Evolutionary conservation across 1,284 basidiomycete species (phyloP), one percentile per base, ranked within the genome.

Genomic region (Testicularia cyperi): DNA sequence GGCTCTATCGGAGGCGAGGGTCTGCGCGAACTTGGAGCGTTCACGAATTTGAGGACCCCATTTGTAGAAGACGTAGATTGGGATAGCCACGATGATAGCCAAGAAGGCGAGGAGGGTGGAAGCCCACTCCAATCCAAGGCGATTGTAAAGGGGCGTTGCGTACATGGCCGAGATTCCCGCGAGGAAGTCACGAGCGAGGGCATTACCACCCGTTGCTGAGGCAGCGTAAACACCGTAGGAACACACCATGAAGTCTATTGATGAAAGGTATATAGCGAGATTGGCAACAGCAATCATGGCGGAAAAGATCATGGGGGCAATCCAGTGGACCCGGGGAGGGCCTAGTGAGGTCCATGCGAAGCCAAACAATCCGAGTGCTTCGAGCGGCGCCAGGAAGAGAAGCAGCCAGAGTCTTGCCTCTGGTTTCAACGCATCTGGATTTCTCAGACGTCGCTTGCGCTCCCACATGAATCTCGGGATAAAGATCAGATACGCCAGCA

Each of bases 331-430:
- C 3, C 65, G 41, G 4, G 70, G 63, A 1, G 77, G 77, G 16
- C 79, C 79, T 5, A 77, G 51, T 1, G 71, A 75, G 2, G 78
- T 79, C 77, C 78, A 80, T 0, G 79, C 79, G 52, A 80, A 80
- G 2, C 77, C 77, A 23, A 79, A 72, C 4, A 80, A 68, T 26
- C 79, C 79, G 22, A 80, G 74, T 0, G 73, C 52, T 27, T 79
- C 77, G 13, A 78, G 68, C 0, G 78, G 78, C n/a, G 67, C 65
- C 26, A 75, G 56, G 45, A 43, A 80, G 7, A 79, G 68, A 0
- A 80, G 54, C 60, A 75, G 71, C 61, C 74, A 74, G 0, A 80
- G 67, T 22, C 79, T 65, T n/a, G 68, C 46, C 38, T 80, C 79
- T 1, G 78, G 78, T 7, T 49, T 22, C 1, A 76, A 51, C 23